Base-by-base conservation (phyloP, 768 basidiomycete genomes). In the Auricularia sp. region DNA sequence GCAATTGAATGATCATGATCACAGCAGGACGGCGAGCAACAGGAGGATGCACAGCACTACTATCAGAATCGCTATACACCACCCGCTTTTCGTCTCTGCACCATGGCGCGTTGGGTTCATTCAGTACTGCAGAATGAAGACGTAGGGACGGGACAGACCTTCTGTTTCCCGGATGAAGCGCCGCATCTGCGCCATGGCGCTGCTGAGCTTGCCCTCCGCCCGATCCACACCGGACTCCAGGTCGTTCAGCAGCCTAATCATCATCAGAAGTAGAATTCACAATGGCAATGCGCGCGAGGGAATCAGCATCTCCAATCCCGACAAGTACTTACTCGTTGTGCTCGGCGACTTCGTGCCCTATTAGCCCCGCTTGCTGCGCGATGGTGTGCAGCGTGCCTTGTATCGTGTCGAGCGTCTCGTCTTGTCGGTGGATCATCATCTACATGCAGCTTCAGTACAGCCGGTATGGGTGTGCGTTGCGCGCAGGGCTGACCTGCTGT, bases 341-440 rank as follows among this genome's bases (percentile, higher is more conserved):
- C 72, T 95, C 93, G 8, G 74, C 79, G 62, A 98, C 91, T 73
- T 99, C 97, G 65, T 85, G 86, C 0, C 96, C 96, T 86, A 99
- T 99, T 37, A 98, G 78, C 11, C 89, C 90, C 0, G 97, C 97
- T 76, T 98, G 97, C 68, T 91, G 87, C 0, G 88, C 87, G 6
- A 99, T 78, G 0, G 89, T 94, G 65, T 73, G 85, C 63, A 99
- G 75, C 1, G 95, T 94, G 0, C 94, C 93, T 0, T 88, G 83
- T 72, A 99, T 95, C 0, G 89, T 84, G 64, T 88, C 86, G 70
- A 99, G 88, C 0, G 94, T 89, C 35, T 85, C 81, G 72, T 99
- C 97, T 79, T 99, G 97, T 70, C 91, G 84, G 61, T 82, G 82
- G 33, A 98, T 84, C 76, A 98, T 85, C 73, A 95, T 81, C 92